Conservation (phyloP, 164 flowering plant genomes). For the Stephania yunnanensis region DNA sequence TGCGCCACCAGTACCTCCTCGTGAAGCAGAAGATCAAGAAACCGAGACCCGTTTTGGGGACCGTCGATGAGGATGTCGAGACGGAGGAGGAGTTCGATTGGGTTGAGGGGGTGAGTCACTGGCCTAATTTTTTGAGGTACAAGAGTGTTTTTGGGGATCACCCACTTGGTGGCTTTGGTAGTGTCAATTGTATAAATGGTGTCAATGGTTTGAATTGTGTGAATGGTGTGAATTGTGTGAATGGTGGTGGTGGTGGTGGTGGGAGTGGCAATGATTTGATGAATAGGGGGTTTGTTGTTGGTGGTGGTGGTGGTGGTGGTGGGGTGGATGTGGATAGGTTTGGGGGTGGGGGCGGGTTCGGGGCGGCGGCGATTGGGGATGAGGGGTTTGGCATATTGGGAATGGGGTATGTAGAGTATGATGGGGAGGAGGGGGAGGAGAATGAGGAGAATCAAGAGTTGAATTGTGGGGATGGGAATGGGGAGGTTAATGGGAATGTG, state of each 20-base stretch:
- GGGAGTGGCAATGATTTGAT: slow-evolving; percentile 8
- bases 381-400: slow-evolving; percentile 50
- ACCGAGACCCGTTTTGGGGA: background rate
- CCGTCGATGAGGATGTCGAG: background rate
- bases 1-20: slow-evolving; percentile 86
- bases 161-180: slow-evolving; percentile 22
- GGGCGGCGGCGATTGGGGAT: slow-evolving; percentile 45
- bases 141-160: slow-evolving; percentile 89
- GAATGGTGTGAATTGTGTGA: background rate
- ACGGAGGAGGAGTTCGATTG: slow-evolving; percentile 57
- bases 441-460: slow-evolving; percentile 9
- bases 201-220: slow-evolving; percentile 7
- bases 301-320: slow-evolving; percentile 33
- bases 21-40: slow-evolving; percentile 90
- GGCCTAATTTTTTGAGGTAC: slow-evolving; percentile 83
- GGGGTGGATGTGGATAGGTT: slow-evolving; percentile 49
- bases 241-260: slow-evolving; percentile 10
- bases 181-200: background rate
- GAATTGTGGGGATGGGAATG: background rate
- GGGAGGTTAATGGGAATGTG: background rate
- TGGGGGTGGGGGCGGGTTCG: slow-evolving; percentile 40
- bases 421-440: slow-evolving; percentile 51
- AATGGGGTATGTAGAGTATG: slow-evolving; percentile 75
- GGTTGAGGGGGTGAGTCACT: slow-evolving; percentile 68
- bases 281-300: slow-evolving; percentile 24